Base-by-base conservation (phyloP, 345 rosid species). In the Camelina hispida region DNA sequence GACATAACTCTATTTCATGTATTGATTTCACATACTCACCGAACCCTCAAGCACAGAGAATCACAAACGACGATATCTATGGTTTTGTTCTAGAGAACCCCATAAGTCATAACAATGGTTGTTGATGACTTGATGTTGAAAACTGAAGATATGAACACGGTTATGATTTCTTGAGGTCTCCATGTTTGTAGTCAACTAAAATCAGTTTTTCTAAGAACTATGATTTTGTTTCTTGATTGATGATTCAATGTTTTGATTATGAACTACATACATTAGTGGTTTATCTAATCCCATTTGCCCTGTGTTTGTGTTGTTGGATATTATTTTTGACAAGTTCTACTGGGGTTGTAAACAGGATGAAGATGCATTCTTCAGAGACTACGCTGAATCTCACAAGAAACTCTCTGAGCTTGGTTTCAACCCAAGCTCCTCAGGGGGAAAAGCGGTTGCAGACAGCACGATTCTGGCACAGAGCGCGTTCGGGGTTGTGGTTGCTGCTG, bases 391-490 rank as follows among this genome's bases (percentile, higher is more conserved):
- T 0, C 97, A 91, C 71, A 91, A 91, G 88, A 95, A 85, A 79
- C 97, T 94, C 54, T 94, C 97, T 0, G 99, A 91, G 74, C 89
- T 91, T 17, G 95, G 97, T 42, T 94, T 91, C 72, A 68, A 71
- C 52, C 88, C 87, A 4, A 40, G 63, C 20, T 74, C 85, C 53
- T 83, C 90, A 5, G 81, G 51, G 8, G 73, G 83, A 37, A 90
- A 85, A 70, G 65, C 60, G 8, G 44, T 74, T 48, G 71, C 75
- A 48, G 91, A 91, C 81, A 66, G 87, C 80, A 82, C 80, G 14
- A 53, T 88, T 37, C 69, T 90, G 37, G 96, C 95, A 16, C 95
- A 88, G 68, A 68, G 99, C 12, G 97, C 97, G 2, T 88, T 87
- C 10, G 99, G 99, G 35, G 89, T 90, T 18, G 93, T 75, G 0